phyloP scores from a whole-genome alignment of 2,329 filamentous ascomycete species.

The Fusarium sp. region DNA sequence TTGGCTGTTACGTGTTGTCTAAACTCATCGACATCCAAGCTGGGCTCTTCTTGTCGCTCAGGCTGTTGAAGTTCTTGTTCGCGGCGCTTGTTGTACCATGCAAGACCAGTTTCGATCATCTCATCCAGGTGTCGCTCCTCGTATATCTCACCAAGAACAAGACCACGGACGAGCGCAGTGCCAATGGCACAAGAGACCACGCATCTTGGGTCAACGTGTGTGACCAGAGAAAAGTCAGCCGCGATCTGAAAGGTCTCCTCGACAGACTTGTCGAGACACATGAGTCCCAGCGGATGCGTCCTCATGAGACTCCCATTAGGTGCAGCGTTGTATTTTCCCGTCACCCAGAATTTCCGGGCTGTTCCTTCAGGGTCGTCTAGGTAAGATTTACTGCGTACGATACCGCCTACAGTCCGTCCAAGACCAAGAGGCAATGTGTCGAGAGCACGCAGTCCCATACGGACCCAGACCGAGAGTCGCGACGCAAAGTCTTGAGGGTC shows the following conservation, averaged over 20 bases:
- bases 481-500: slow-evolving; percentile 56
- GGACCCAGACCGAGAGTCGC: slow-evolving; percentile 60
- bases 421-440: slow-evolving; percentile 61
- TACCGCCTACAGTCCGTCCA: slow-evolving; percentile 58
- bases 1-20: slow-evolving; percentile 53
- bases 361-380: slow-evolving; percentile 53
- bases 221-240: slow-evolving; percentile 56
- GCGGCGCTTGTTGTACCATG: slow-evolving; percentile 51
- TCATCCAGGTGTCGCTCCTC: slow-evolving; percentile 55
- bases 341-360: slow-evolving; percentile 57
- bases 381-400: slow-evolving; percentile 55
- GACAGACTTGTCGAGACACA: slow-evolving; percentile 55
- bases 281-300: slow-evolving; percentile 62
- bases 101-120: slow-evolving; percentile 53
- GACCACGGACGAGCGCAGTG: slow-evolving; percentile 58
- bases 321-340: slow-evolving; percentile 53
- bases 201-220: slow-evolving; percentile 64
- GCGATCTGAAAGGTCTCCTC: slow-evolving; percentile 58
- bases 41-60: slow-evolving; percentile 46
- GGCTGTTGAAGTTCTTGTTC: slow-evolving; percentile 37
- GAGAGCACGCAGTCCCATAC: slow-evolving; percentile 58
- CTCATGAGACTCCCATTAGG: slow-evolving; percentile 66
- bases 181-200: slow-evolving; percentile 61
- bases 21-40: slow-evolving; percentile 56
- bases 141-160: slow-evolving; percentile 58